These are phyloP conservation scores for Harringtonia aguacate DNA, from an alignment of 2,329 filamentous ascomycete species.

Conservation along the genomic window DNA sequence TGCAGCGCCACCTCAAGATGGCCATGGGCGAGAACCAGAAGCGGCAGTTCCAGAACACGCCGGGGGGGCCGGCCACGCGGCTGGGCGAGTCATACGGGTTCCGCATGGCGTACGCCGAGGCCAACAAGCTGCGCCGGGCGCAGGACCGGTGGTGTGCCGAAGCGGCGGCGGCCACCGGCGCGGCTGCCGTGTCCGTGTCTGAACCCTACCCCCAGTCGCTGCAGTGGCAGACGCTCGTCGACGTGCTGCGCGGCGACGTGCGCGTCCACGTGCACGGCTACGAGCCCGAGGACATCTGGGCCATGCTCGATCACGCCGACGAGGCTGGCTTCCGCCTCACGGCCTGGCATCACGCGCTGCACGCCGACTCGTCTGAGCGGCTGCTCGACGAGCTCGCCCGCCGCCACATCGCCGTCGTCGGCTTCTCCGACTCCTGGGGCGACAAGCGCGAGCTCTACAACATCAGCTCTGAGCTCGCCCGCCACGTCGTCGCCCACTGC, in stretches of 20 bases:
- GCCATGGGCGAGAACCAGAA: slow-evolving; percentile 36
- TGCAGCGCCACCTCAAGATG: slow-evolving; percentile 32
- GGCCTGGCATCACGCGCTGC: slow-evolving; percentile 29
- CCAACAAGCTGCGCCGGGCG: slow-evolving; percentile 21
- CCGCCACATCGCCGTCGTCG: slow-evolving; percentile 30
- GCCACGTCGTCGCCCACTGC: slow-evolving; percentile 27
- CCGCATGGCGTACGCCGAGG: slow-evolving; percentile 26
- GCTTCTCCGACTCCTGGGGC: slow-evolving; percentile 28
- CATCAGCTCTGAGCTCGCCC: slow-evolving; percentile 25
- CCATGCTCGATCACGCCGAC: slow-evolving; percentile 28
- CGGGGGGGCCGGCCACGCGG: slow-evolving; percentile 12
- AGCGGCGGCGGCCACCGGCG: too few relatives aligned
- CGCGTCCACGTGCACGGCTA: slow-evolving; percentile 34
- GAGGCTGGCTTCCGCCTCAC: slow-evolving; percentile 30
- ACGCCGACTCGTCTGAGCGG: slow-evolving; percentile 22
- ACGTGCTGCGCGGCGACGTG: slow-evolving; percentile 27
- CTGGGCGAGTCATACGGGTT: slow-evolving; percentile 29
- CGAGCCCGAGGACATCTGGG: slow-evolving; percentile 29
- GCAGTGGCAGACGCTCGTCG: slow-evolving; percentile 28
- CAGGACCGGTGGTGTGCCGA: slow-evolving; percentile 21
- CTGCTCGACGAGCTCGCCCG: slow-evolving; percentile 23
- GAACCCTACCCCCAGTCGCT: slow-evolving; percentile 22
- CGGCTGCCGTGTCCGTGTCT: too few relatives aligned
- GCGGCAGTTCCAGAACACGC: slow-evolving; percentile 21
- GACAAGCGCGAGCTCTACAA: slow-evolving; percentile 32